phyloP scores from a whole-genome alignment of 2,329 filamentous ascomycete species.

The Pestalotiopsis sp. region DNA sequence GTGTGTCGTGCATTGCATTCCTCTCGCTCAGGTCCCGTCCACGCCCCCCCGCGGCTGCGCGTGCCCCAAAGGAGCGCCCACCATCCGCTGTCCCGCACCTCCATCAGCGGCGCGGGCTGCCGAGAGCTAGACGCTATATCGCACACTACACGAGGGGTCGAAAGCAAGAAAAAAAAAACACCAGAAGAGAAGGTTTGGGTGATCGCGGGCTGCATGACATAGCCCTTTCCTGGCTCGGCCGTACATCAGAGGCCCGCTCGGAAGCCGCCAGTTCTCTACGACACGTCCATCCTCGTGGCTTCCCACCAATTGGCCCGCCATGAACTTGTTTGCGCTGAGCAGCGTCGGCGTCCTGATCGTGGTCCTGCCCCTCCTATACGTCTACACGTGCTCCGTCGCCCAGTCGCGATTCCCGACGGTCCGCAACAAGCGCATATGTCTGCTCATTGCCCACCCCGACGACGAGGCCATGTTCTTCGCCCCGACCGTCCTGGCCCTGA shows the following conservation, averaged over 20 bases:
- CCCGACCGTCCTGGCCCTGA: slow-evolving; percentile 82
- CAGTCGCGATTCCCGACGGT: slow-evolving; percentile 63
- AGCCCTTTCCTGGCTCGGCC: not conserved
- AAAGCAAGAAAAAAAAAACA: not conserved
- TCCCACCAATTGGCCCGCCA: not conserved
- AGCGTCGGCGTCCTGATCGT: slow-evolving; percentile 37
- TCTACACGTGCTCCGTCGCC: slow-evolving; percentile 48
- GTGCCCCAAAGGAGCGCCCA: slow-evolving; percentile 5
- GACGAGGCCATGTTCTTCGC: slow-evolving; percentile 99
- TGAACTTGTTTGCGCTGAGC: slow-evolving; percentile 22
- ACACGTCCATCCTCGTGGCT: not conserved
- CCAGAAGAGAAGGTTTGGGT: not conserved
- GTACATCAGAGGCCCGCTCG: not conserved
- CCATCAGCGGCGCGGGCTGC: slow-evolving; percentile 8
- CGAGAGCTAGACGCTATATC: not conserved
- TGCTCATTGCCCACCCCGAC: slow-evolving; percentile 95
- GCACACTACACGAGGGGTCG: not conserved
- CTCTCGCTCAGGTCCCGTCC: not conserved
- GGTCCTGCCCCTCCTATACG: slow-evolving; percentile 50
- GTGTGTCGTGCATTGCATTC: slow-evolving; percentile 7
- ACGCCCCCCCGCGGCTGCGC: slow-evolving; percentile 5
- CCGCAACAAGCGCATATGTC: slow-evolving; percentile 80
- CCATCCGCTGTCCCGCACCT: slow-evolving; percentile 9
- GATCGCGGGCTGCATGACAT: not conserved
- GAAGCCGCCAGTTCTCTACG: not conserved